phyloP scores from a whole-genome alignment of 495 filamentous ascomycete species.

The Xylaria nigripes region DNA sequence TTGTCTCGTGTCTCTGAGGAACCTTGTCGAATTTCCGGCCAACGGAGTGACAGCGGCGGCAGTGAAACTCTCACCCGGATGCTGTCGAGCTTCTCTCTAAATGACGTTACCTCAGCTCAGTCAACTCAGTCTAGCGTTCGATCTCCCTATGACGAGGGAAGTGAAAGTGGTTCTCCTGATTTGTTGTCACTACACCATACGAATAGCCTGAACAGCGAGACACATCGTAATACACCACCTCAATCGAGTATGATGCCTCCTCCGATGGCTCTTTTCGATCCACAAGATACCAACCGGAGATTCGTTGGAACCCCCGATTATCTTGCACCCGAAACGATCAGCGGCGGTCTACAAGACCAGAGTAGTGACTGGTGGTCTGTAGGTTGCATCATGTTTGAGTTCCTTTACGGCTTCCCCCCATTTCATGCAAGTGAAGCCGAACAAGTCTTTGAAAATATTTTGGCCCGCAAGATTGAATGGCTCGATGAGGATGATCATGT shows the following conservation, averaged over 20 bases:
- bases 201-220: conserved; percentile 46
- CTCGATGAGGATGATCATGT: conserved; percentile 64
- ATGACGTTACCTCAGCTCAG: conserved; percentile 43
- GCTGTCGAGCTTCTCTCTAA: conserved; percentile 74
- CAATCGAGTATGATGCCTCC: conserved; percentile 81
- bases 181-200: conserved; percentile 54
- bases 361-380: conserved; percentile 99
- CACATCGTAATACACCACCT: conserved; percentile 49
- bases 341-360: conserved; percentile 88
- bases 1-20: conserved; percentile 62
- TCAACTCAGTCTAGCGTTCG: conserved; percentile 43
- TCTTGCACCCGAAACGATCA: conserved; percentile 92
- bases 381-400: conserved; percentile 95
- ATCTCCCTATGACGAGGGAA: conserved; percentile 46
- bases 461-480: conserved; percentile 83
- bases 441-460: conserved; percentile 92
- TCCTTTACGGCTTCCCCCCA: conserved; percentile 79
- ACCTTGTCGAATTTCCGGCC: conserved; percentile 72
- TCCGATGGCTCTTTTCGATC: conserved; percentile 92
- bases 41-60: conserved; percentile 85
- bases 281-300: conserved; percentile 81
- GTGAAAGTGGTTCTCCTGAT: conserved; percentile 55
- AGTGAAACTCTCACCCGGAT: conserved; percentile 79
- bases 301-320: conserved; percentile 98
- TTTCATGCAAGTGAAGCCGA: conserved; percentile 90